Evolutionary conservation across 2,329 filamentous ascomycete genomes (phyloP).

Genomic region (Leptosphaerulina australis): DNA sequence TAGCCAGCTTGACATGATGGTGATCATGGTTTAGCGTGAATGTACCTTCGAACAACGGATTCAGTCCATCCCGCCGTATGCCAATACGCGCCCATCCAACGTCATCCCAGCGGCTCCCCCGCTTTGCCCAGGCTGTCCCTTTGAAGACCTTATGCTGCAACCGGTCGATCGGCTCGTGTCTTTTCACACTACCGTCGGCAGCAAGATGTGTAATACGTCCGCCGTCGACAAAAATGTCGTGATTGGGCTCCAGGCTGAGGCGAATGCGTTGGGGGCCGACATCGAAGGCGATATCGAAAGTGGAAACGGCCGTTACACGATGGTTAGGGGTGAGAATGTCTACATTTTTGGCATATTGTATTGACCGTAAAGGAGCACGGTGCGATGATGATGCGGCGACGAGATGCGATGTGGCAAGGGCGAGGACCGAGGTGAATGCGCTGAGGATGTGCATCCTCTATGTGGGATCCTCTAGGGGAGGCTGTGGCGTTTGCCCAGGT

Average conservation of each 20-base stretch:
- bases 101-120: slow-evolving; percentile 80
- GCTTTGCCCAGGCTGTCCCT: slow-evolving; percentile 75
- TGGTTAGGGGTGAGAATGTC: slow-evolving; percentile 79
- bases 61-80: slow-evolving; percentile 74
- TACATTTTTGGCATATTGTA: slow-evolving; percentile 75
- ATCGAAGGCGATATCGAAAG: slow-evolving; percentile 84
- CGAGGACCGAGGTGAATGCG: slow-evolving; percentile 18
- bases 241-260: slow-evolving; percentile 83
- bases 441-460: slow-evolving; percentile 24
- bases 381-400: slow-evolving; percentile 40
- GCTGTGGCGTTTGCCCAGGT: slow-evolving; percentile 18
- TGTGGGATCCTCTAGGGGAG: slow-evolving; percentile 5
- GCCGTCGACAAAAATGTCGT: slow-evolving; percentile 81
- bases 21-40: slow-evolving; percentile 82
- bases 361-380: slow-evolving; percentile 76
- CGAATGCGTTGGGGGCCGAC: slow-evolving; percentile 72
- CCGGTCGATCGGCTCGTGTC: slow-evolving; percentile 73
- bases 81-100: slow-evolving; percentile 87
- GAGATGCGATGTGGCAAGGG: slow-evolving; percentile 34
- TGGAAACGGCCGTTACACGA: slow-evolving; percentile 77
- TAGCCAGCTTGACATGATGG: slow-evolving; percentile 82
- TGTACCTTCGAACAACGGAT: slow-evolving; percentile 86
- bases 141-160: slow-evolving; percentile 81
- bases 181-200: slow-evolving; percentile 70
- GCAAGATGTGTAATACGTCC: slow-evolving; percentile 75